phyloP scores from a whole-genome alignment of 495 filamentous ascomycete species.

The Hypomontagnella submonticulosa region DNA sequence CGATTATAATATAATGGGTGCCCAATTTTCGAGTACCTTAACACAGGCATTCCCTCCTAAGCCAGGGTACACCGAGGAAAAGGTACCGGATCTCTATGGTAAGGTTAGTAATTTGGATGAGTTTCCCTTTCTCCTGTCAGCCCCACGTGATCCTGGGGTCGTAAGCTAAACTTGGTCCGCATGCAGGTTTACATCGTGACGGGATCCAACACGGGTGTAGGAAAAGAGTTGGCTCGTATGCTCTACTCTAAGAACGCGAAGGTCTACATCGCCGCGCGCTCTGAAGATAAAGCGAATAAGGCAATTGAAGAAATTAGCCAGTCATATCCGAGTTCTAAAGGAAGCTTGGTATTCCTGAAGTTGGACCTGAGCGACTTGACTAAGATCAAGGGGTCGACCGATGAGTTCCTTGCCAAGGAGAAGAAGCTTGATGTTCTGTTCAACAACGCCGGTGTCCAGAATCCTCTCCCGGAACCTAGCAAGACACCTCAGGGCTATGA shows the following conservation, averaged over 20 bases:
- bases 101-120: slow-evolving; percentile 24
- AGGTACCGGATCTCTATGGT: slow-evolving; percentile 41
- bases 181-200: slow-evolving; percentile 60
- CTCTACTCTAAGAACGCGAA: slow-evolving; percentile 60
- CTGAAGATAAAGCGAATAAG: slow-evolving; percentile 43
- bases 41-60: slow-evolving; percentile 46
- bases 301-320: slow-evolving; percentile 43
- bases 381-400: slow-evolving; percentile 46
- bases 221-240: slow-evolving; percentile 57
- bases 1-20: slow-evolving; percentile 17
- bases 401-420: slow-evolving; percentile 48
- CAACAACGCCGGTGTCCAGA: slow-evolving; percentile 55
- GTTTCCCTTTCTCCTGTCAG: no score
- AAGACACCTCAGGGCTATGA: slow-evolving; percentile 51
- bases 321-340: slow-evolving; percentile 41
- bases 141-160: no score
- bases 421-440: slow-evolving; percentile 50
- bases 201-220: slow-evolving; percentile 59
- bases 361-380: slow-evolving; percentile 52
- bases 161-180: background rate
- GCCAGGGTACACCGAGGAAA: slow-evolving; percentile 43
- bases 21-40: slow-evolving; percentile 24
- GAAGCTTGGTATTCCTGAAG: slow-evolving; percentile 43
- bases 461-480: slow-evolving; percentile 17
- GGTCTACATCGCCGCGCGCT: slow-evolving; percentile 64